Percentiles rank a stretch among this genome's conserved stretches.
phyloP scores from a whole-genome alignment of 176 grass and related monocot species.

The Phoenix dactylifera region DNA sequence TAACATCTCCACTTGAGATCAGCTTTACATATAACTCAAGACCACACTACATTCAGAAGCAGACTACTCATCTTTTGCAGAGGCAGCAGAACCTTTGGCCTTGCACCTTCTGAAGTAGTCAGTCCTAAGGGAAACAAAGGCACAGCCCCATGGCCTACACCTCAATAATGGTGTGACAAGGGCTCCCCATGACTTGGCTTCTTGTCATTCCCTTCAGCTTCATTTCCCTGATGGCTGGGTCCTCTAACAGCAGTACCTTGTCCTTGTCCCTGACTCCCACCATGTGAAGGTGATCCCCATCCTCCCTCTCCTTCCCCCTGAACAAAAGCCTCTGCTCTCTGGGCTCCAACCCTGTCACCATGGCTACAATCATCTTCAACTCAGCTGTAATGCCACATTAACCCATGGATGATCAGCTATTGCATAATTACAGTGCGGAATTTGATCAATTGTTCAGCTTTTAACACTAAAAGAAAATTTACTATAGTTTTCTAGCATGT shows the following conservation, averaged over 20 bases:
- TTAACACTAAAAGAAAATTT: too few species aligned
- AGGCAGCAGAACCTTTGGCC: too few species aligned
- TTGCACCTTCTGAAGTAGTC: too few species aligned
- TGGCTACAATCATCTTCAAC: conserved; percentile 57
- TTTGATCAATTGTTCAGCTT: too few species aligned
- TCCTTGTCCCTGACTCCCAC: conserved; percentile 75
- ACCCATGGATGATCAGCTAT: too few species aligned
- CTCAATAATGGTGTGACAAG: conserved; percentile 35
- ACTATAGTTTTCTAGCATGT: too few species aligned
- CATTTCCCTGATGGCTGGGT: conserved; percentile 62
- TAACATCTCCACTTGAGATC: too few species aligned
- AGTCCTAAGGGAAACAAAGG: too few species aligned
- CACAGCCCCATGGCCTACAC: background rate
- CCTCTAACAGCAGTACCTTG: conserved; percentile 67
- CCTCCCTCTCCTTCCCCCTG: conserved; percentile 88
- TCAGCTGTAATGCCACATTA: conserved; percentile 34
- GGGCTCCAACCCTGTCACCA: conserved; percentile 61
- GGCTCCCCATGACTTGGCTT: conserved; percentile 2
- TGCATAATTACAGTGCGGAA: too few species aligned
- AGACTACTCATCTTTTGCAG: too few species aligned
- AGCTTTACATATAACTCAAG: too few species aligned
- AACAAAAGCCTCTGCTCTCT: conserved; percentile 82
- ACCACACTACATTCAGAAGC: too few species aligned
- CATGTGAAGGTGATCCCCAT: conserved; percentile 62
- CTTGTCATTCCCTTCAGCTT: conserved; percentile 34